Evolutionary conservation across 192 early-diverging fungal genomes (phyloP), one percentile per base, ranked within the genome.

Genomic region (Podila minutissima): DNA sequence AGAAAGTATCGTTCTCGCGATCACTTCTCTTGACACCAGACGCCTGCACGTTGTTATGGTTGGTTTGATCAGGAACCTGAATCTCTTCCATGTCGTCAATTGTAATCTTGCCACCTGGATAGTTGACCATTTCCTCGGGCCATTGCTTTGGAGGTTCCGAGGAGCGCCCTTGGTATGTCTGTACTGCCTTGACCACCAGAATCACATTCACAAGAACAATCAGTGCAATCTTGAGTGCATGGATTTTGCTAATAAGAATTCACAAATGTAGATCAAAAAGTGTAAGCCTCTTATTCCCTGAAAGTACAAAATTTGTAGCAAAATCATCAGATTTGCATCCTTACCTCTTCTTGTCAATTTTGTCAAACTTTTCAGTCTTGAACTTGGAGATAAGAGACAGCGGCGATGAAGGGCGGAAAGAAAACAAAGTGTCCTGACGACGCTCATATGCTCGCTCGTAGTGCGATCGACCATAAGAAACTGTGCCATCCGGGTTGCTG

Each of bases 131-230:
- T 2, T 76, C 63, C 62, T 64, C 37, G 24, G 74, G 28, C 62
- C 62, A 69, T 13, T 76, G 68, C 24, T 50, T 12, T 3, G 60
- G n/a, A 2, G 67, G 35, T 6, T 37, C 57, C 19, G 68, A 13
- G 5, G 62, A 59, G 37, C 58, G 24, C 2, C 62, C 28, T 24
- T 38, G 66, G 53, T 63, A 66, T 15, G 24, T 32, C 37, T 71
- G 64, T 4, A 72, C 66, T 29, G 64, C 38, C 38, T 72, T 79
- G 65, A 70, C 51, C 32, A 79, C n/a, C 53, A 79, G 61, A 15
- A 79, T 63, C 3, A 48, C 38, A 37, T 79, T 79, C 22, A 79
- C 64, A 7, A 79, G 24, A 26, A 79, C 38, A 49, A 79, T 55
- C n/a, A 64, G n/a, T 5, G 51, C 64, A 19, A 79, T 64, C 46